Percentiles rank a stretch among this genome's conserved stretches.
Evolutionary conservation across 257 asterid species (phyloP).

Genomic region (Coffea eugenioides): DNA sequence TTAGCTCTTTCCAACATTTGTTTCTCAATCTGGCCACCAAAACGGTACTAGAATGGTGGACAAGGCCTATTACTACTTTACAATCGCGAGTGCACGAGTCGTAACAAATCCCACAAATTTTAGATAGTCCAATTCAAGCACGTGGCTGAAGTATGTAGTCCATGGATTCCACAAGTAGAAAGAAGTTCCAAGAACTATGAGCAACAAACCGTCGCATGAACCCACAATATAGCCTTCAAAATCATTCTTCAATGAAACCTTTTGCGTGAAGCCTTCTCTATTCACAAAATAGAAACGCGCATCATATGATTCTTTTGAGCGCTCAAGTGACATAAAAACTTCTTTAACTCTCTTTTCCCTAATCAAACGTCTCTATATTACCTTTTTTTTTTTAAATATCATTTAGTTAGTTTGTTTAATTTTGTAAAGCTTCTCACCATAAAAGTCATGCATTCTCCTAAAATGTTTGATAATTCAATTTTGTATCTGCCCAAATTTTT

Average conservation of each 20-base stretch:
- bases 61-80: conserved; percentile 1
- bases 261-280: background rate
- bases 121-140: background rate
- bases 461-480: no score
- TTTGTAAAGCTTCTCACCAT: no score
- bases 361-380: no score
- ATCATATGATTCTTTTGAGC: no score
- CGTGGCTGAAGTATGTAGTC: background rate
- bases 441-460: no score
- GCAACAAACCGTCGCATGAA: background rate
- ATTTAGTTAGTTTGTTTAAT: no score
- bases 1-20: background rate
- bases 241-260: background rate
- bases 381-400: no score
- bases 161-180: conserved; percentile 9
- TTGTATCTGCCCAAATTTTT: no score
- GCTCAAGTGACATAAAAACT: no score
- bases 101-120: conserved; percentile 5
- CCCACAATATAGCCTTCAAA: background rate
- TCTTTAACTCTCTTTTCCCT: no score
- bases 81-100: background rate
- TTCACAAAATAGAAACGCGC: background rate
- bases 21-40: background rate
- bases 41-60: no score
- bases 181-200: background rate